Evolutionary conservation across 1,284 basidiomycete species (phyloP).

Genomic region (Irpex sp.): DNA sequence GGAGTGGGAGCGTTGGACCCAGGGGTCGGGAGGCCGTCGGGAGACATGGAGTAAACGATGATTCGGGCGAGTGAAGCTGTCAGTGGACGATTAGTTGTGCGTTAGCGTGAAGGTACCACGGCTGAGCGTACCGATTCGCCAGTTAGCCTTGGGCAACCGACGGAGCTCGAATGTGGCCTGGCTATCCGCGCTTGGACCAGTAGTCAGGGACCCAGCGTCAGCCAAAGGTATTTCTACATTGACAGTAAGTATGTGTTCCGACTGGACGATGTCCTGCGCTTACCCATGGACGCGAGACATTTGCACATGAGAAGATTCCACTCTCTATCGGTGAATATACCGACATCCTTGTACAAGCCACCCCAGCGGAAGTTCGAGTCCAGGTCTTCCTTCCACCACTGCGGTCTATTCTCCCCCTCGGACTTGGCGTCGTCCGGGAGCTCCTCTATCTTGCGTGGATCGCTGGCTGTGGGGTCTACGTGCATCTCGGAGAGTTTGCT

Average conservation of each 20-base stretch:
- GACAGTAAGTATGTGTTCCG: constrained; percentile 3
- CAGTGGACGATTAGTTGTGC: background rate
- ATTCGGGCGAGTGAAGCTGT: constrained; percentile 82
- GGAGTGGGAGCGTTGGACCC: constrained; percentile 52
- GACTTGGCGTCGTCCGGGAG: constrained; percentile 72
- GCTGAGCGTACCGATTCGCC: constrained; percentile 58
- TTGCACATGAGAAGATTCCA: constrained; percentile 92
- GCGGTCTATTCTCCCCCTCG: constrained; percentile 58
- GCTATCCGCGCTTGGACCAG: constrained; percentile 65
- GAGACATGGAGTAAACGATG: constrained; percentile 88
- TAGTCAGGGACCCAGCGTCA: constrained; percentile 67
- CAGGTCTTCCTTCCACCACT: constrained; percentile 47
- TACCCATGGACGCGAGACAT: constrained; percentile 84
- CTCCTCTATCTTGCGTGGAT: constrained; percentile 58
- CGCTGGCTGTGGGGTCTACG: constrained; percentile 67
- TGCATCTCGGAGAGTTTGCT: constrained; percentile 71
- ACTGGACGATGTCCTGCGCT: constrained; percentile 26
- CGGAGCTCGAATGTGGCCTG: constrained; percentile 65
- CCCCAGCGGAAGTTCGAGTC: constrained; percentile 47
- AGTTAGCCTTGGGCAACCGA: constrained; percentile 60
- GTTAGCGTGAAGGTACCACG: background rate
- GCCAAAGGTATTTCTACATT: constrained; percentile 64
- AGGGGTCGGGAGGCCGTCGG: constrained; percentile 64
- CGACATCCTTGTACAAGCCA: constrained; percentile 78
- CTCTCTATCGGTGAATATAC: constrained; percentile 85